phyloP scores from a whole-genome alignment of 306 rosid genomes.

The Vigna radiata region DNA sequence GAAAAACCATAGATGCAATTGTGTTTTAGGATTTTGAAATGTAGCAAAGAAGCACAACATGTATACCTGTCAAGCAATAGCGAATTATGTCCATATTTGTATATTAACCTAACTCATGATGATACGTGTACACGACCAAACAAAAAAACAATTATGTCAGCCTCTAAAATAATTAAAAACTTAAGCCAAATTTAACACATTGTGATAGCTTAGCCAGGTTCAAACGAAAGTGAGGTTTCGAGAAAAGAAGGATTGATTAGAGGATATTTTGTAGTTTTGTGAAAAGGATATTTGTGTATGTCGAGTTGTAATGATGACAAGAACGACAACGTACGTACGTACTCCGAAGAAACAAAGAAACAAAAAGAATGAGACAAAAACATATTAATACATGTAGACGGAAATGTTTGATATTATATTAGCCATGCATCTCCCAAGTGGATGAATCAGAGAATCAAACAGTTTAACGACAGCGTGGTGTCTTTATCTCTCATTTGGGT shows the following conservation, averaged over 20 bases:
- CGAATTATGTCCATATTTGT: not conserved
- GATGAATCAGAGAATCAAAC: not conserved
- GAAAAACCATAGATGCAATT: not conserved
- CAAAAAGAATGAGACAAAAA: slow-evolving; percentile 26
- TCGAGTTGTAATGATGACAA: not conserved
- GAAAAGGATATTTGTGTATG: slow-evolving; percentile 18
- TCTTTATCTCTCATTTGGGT: not conserved
- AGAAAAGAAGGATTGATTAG: not conserved
- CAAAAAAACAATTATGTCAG: slow-evolving; percentile 2
- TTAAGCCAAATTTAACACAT: not conserved
- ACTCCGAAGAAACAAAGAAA: slow-evolving; percentile 2
- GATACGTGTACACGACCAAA: slow-evolving; percentile 13
- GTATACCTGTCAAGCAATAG: not conserved
- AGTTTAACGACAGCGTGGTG: not conserved
- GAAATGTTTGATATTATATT: slow-evolving; percentile 8
- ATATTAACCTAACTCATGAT: not conserved
- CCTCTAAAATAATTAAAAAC: not conserved
- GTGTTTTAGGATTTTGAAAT: slow-evolving; percentile 19
- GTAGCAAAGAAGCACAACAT: slow-evolving; percentile 6
- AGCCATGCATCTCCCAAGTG: slow-evolving; percentile 26
- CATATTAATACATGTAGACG: not conserved
- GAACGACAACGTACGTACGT: slow-evolving; percentile 17
- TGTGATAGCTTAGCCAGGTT: not conserved
- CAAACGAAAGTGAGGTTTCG: not conserved
- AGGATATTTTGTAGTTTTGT: not conserved